phyloP scores from a whole-genome alignment of 768 basidiomycete genomes.

The Amanita jacksonii region DNA sequence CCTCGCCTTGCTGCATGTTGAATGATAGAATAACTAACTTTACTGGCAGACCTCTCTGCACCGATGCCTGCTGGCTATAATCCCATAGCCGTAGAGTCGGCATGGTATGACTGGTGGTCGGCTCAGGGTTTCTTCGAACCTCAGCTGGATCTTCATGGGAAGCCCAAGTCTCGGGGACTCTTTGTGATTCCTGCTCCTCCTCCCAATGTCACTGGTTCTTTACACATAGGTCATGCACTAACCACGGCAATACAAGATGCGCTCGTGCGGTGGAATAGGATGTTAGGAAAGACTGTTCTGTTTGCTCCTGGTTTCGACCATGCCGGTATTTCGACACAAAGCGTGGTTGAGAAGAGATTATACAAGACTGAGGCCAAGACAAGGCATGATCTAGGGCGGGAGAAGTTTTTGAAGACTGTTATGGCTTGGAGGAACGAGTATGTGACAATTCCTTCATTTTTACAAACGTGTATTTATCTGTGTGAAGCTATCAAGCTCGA shows the following conservation, averaged over 20 bases:
- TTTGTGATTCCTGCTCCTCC: slow-evolving; percentile 91
- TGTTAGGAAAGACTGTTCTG: slow-evolving; percentile 86
- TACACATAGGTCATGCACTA: slow-evolving; percentile 94
- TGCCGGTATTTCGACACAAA: slow-evolving; percentile 96
- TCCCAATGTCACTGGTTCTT: slow-evolving; percentile 91
- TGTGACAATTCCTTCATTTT: slow-evolving; percentile 20
- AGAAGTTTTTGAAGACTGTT: slow-evolving; percentile 82
- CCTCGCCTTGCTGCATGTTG: neutral
- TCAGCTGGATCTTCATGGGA: slow-evolving; percentile 44
- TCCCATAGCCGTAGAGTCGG: slow-evolving; percentile 86
- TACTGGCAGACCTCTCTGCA: slow-evolving; percentile 58
- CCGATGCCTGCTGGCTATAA: slow-evolving; percentile 94
- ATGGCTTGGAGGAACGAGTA: slow-evolving; percentile 98
- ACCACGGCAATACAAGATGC: slow-evolving; percentile 88
- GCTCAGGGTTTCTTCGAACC: slow-evolving; percentile 88
- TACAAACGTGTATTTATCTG: neutral
- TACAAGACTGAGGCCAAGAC: slow-evolving; percentile 77
- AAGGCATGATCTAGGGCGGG: slow-evolving; percentile 91
- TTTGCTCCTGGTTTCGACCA: slow-evolving; percentile 97
- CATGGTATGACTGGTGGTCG: slow-evolving; percentile 99
- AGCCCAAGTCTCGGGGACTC: slow-evolving; percentile 48
- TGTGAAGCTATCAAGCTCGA: slow-evolving; percentile 73
- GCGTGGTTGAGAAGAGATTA: slow-evolving; percentile 90
- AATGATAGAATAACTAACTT: slow-evolving; percentile 1
- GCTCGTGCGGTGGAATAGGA: slow-evolving; percentile 92